Evolutionary conservation across 2,329 filamentous ascomycete genomes (phyloP), one percentile per base, ranked within the genome.

Genomic region (Alternaria sp.): DNA sequence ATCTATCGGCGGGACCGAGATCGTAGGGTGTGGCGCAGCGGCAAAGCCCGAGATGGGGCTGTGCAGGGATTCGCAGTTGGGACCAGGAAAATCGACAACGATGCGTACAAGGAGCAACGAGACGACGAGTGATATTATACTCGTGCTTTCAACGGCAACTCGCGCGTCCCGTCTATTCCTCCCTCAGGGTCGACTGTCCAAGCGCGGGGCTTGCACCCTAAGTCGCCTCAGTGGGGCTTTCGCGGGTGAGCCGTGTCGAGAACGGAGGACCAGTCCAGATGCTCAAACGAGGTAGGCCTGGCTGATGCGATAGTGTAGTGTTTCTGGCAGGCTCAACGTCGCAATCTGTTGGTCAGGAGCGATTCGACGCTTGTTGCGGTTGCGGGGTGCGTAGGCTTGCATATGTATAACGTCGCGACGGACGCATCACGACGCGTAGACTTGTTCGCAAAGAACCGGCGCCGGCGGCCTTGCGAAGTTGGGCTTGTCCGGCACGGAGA

Each of bases 381-480:
- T 67, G 67, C 65, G 73, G 71, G 70, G 70, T 74, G 70, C 73
- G 59, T 66, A 68, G 58, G 57, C 58, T 59, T 67, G 67, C 70
- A 73, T 78, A 77, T 74, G 75, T 79, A 77, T 73, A 71, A 58
- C 64, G 64, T 68, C 62, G 69, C 68, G 63, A 62, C 72, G 68
- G 67, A 68, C 67, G 67, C 70, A 68, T 53, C 66, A 62, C 68
- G 69, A 71, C 69, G 69, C 68, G 72, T 64, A 70, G 62, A 58
- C 57, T 59, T 67, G 52, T 51, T 67, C 63, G 25, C 53, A 44
- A 32, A 62, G 67, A 67, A 66, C 65, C 68, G 61, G 65, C 67
- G 70, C 68, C 67, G 67, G 70, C 65, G 61, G 65, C 68, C 69
- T 66, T 71, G 66, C 66, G 51, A 68, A 62, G 63, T 70, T 73